These are phyloP conservation scores for Myochromella boudieri DNA, from an alignment of 768 basidiomycete genomes.

Conservation along the genomic window DNA sequence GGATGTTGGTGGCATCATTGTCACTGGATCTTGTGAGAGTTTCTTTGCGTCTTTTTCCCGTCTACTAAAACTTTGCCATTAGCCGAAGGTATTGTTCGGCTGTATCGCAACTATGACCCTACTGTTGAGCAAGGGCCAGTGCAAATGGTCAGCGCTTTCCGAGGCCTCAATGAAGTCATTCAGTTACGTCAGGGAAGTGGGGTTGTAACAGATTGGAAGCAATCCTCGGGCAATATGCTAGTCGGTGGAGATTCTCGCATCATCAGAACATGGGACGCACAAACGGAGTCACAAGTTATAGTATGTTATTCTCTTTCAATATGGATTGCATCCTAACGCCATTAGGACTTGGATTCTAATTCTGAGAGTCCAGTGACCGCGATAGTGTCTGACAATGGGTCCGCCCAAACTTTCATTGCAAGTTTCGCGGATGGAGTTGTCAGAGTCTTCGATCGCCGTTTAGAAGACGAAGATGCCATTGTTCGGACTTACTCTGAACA, in stretches of 20 bases:
- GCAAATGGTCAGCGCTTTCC: conserved; percentile 93
- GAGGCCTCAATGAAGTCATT: conserved; percentile 78
- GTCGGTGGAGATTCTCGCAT: conserved; percentile 89
- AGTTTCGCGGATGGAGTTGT: conserved; percentile 92
- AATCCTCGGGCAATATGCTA: conserved; percentile 80
- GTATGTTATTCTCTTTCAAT: conserved; percentile 39
- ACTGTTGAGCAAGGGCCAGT: conserved; percentile 67
- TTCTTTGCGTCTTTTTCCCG: background rate
- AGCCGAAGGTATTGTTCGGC: conserved; percentile 92
- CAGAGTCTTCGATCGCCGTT: conserved; percentile 88
- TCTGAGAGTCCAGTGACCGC: conserved; percentile 89
- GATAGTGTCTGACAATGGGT: conserved; percentile 73
- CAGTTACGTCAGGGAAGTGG: conserved; percentile 78
- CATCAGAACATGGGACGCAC: conserved; percentile 94
- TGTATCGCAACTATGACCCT: conserved; percentile 91
- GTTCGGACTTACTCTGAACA: conserved; percentile 78
- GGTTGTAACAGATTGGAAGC: conserved; percentile 92
- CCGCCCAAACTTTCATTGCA: conserved; percentile 79
- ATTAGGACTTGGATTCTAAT: conserved; percentile 85
- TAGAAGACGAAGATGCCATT: conserved; percentile 80
- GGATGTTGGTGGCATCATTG: conserved; percentile 86
- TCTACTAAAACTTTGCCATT: conserved; percentile 5
- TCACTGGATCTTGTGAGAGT: conserved; percentile 79
- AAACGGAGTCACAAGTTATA: conserved; percentile 75
- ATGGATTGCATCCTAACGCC: conserved; percentile 3